Percentiles rank a stretch among this genome's conserved stretches.
These are phyloP conservation scores for Staphylotrichum longicolle DNA, from an alignment of 495 filamentous ascomycete genomes.

Conservation along the genomic window DNA sequence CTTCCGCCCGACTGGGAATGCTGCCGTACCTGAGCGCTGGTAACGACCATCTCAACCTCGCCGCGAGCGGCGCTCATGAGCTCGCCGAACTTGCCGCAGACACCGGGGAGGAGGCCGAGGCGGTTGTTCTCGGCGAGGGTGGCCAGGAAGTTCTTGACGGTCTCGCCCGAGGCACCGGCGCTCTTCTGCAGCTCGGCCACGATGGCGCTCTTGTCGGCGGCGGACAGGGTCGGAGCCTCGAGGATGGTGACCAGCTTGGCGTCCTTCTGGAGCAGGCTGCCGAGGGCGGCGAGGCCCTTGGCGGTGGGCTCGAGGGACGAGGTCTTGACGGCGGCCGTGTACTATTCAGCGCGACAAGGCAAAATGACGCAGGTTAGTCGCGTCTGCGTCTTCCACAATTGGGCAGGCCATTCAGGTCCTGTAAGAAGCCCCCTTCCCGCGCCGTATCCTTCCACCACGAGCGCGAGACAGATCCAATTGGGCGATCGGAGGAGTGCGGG, in stretches of 20 bases:
- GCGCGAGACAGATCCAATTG: constrained; percentile 19
- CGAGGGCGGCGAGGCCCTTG: constrained; percentile 68
- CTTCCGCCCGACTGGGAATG: neutral
- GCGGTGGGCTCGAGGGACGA: constrained; percentile 77
- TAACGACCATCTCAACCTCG: constrained; percentile 89
- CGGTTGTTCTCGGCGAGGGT: constrained; percentile 96
- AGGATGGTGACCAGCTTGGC: constrained; percentile 73
- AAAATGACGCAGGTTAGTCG: constrained; percentile 40
- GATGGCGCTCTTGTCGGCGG: constrained; percentile 77
- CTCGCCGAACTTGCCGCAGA: constrained; percentile 81
- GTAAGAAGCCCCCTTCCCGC: neutral
- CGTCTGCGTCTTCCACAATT: neutral
- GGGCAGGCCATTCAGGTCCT: constrained; percentile 10
- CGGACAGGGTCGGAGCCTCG: constrained; percentile 71
- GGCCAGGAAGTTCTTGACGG: constrained; percentile 88
- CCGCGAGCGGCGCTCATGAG: constrained; percentile 87
- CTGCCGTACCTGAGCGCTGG: constrained; percentile 75
- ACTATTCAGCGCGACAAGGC: constrained; percentile 52
- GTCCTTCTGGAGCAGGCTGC: constrained; percentile 72
- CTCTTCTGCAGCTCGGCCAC: constrained; percentile 80
- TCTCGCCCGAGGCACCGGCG: constrained; percentile 65
- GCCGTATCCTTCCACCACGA: neutral
- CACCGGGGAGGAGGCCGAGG: constrained; percentile 72
- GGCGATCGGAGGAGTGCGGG: constrained; percentile 23
- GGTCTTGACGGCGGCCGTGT: constrained; percentile 89